Base-by-base conservation (phyloP, 768 basidiomycete species). In the Russula virescens region DNA sequence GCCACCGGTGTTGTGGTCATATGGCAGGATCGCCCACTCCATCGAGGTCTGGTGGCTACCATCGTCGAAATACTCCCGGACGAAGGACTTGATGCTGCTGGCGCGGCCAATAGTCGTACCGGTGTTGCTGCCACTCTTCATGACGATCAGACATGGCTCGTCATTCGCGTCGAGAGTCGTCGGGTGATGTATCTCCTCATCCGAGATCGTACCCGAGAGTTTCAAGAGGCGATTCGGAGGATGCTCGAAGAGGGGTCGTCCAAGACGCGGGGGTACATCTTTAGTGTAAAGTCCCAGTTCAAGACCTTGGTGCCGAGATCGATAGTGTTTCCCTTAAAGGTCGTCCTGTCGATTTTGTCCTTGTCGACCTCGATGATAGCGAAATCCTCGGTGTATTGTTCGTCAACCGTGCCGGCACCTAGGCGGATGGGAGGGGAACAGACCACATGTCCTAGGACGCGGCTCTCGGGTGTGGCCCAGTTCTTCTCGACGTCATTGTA, bases 21-120 rank as follows among this genome's bases (percentile, higher is more conserved):
- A 47, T 31, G 59, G 45, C 3, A 60, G 23, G 23, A 70, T 54
- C 5, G 62, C 46, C 6, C 50, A 47, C 52, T 70, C 70, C 56
- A 61, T 63, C 2, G 69, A 60, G 10, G 28, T 43, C 9, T 5
- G 40, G 25, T 19, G 11, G 5, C 18, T 40, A 40, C 38, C 38
- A 40, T 40, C 48, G 10, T 38, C 10, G 21, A 38, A 49, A 10
- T 49, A 42, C n/a, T 19, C 19, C 10, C 43, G 48, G 9, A 42
- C 49, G 60, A 67, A 62, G 0, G 69, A 67, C 21, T 43, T 25
- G 21, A 70, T 26, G 23, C 63, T 60, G 34, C 55, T 70, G 16
- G 51, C 56, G 26, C 68, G 62, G 49, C 70, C 67, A 8, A 70
- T 48, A n/a, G 68, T 70, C 25, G 60, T 43, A 9, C 51, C 45